Evolutionary conservation across 1,139 yeast species (phyloP), one percentile per base, ranked within the genome.

Genomic region (Pichia sp.): DNA sequence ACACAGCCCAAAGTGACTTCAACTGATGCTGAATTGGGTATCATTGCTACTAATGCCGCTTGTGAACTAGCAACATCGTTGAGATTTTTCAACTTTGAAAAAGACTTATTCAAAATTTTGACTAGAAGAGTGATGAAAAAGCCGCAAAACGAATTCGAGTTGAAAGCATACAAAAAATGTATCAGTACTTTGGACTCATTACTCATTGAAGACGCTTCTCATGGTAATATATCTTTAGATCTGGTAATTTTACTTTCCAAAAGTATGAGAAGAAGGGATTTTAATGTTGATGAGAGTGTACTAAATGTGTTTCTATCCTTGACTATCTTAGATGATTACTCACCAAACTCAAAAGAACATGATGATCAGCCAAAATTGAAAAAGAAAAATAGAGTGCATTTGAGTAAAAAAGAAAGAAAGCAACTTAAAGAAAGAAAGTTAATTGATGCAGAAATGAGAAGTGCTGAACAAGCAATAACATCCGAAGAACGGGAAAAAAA

Each of bases 311-410:
- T 91, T 51, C 72, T 91, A 51, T 83, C 93, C 2, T 70, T 91
- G 56, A 79, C 89, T 19, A 75, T 93, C 19, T 73, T 93, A 53
- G 82, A 83, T 39, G 98, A 90, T 67, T 87, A 89, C 57, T 89
- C 87, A 64, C 90, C 95, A 36, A 76, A 79, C 59, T 74, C 78
- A 1, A 76, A 74, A 41, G 73, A 71, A 44, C 73, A 73, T 26
- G 73, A 74, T 41, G 53, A 70, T 25, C 71, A 70, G 50, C 71
- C 72, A 12, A 85, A 84, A 62, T 51, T 85, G 41, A 84, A 80
- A 65, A 90, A 89, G 74, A 88, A 90, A 66, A 95, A 93, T 66
- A 76, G 97, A 60, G 88, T 87, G 6, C 96, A 91, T 72, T 70
- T 91, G 51, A 84, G 95, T 12, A 93, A 91, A 69, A 87, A 87